phyloP scores from a whole-genome alignment of 352 stramenopile genomes.

The Thalassiosira exigua region DNA sequence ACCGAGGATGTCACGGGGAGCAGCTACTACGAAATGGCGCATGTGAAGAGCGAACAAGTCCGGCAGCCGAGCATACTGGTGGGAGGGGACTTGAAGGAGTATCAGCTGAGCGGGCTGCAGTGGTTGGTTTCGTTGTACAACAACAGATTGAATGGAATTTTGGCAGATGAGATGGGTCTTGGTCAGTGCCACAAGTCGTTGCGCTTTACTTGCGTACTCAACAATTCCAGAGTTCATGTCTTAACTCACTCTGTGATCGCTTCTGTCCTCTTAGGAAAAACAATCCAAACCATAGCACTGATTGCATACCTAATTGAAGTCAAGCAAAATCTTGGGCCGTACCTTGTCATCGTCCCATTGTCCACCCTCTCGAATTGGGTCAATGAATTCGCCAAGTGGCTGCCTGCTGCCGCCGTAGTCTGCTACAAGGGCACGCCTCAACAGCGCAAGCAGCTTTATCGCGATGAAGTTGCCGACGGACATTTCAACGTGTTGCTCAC shows the following conservation, averaged over 20 bases:
- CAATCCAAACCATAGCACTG: constrained; percentile 97
- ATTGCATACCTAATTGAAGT: constrained; percentile 95
- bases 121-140: constrained; percentile 99
- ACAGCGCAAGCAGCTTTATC: constrained; percentile 85
- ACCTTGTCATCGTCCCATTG: constrained; percentile 99
- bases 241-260: no score
- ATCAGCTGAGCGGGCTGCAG: constrained; percentile 98
- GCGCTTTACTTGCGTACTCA: no score
- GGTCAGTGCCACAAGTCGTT: constrained; percentile 37
- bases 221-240: no score
- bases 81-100: constrained; percentile 89
- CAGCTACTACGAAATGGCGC: constrained; percentile 86
- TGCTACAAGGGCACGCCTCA: constrained; percentile 87
- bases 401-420: constrained; percentile 67
- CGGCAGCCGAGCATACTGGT: constrained; percentile 86
- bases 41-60: constrained; percentile 86
- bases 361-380: constrained; percentile 99
- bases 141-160: constrained; percentile 98
- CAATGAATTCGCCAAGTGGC: constrained; percentile 97
- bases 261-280: constrained; percentile 67
- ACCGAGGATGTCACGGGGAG: constrained; percentile 72
- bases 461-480: constrained; percentile 88
- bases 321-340: constrained; percentile 87
- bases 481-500: constrained; percentile 94
- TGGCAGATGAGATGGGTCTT: constrained; percentile 91